Conservation (phyloP, 148 eudicot species). For the Gaultheria prostrata region DNA sequence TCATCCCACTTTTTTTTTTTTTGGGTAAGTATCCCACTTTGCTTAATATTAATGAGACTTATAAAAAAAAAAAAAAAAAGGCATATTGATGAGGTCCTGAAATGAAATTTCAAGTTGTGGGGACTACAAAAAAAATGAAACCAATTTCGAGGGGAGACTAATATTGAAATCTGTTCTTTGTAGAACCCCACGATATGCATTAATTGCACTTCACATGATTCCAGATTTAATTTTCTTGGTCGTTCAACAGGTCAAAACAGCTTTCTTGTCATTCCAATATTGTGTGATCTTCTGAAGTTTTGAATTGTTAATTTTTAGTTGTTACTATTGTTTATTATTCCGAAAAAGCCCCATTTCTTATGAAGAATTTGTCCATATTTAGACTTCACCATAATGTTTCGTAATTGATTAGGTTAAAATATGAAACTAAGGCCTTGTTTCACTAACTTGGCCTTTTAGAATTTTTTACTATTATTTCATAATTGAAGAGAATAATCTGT, state of each 20-base stretch:
- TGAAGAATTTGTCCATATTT: not conserved
- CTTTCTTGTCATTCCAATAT: too few relatives aligned
- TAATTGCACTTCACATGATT: slow-evolving; percentile 49
- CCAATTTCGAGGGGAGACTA: slow-evolving; percentile 20
- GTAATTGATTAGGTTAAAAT: not conserved
- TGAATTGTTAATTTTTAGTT: too few relatives aligned
- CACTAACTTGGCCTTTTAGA: too few relatives aligned
- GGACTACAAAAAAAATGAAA: not conserved
- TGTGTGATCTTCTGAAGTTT: not conserved
- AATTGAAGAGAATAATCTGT: too few relatives aligned
- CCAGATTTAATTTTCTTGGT: slow-evolving; percentile 18
- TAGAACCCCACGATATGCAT: slow-evolving; percentile 30
- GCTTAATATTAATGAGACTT: too few relatives aligned
- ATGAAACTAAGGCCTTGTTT: too few relatives aligned
- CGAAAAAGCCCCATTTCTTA: not conserved
- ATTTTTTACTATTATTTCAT: too few relatives aligned
- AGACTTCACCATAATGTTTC: not conserved
- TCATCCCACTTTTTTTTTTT: too few relatives aligned
- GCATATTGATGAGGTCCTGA: slow-evolving; percentile 34
- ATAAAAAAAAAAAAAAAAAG: too few relatives aligned
- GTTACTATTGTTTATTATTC: not conserved
- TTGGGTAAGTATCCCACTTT: too few relatives aligned
- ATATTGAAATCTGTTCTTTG: slow-evolving; percentile 21
- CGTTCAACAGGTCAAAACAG: too few relatives aligned
- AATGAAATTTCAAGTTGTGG: slow-evolving; percentile 18